Conservation (phyloP, 352 stramenopile species). For the Phytophthora colocasiae region DNA sequence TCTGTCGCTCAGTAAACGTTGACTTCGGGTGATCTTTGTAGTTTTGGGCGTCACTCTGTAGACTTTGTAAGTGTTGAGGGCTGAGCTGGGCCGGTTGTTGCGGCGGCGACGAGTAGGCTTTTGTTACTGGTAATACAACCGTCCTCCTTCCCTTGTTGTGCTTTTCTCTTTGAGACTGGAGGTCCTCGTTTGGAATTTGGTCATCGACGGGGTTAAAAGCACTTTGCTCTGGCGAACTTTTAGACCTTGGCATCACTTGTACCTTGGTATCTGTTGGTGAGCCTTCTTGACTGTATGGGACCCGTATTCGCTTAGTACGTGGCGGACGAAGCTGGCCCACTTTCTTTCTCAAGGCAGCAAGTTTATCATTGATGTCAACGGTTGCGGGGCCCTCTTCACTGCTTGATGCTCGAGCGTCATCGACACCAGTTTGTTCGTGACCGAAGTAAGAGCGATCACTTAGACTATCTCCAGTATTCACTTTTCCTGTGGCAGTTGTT, state of each 20-base stretch:
- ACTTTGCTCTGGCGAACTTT: conserved; percentile 26
- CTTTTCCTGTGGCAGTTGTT: conserved; percentile 10
- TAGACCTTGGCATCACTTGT: conserved; percentile 11
- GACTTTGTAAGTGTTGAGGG: conserved; percentile 52
- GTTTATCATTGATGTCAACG: conserved; percentile 56
- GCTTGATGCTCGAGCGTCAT: conserved; percentile 1
- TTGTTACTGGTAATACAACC: neutral
- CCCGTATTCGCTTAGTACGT: conserved; percentile 47
- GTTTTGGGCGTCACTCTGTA: conserved; percentile 41
- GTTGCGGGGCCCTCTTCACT: conserved; percentile 10
- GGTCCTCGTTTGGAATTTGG: conserved; percentile 8
- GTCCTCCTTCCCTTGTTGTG: conserved; percentile 6
- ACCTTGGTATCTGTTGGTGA: conserved; percentile 1
- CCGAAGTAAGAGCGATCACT: conserved; percentile 60
- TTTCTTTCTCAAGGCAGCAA: conserved; percentile 71
- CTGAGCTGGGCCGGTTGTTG: conserved; percentile 33
- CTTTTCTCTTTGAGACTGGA: conserved; percentile 15
- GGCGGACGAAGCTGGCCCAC: conserved; percentile 51
- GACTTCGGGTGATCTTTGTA: conserved; percentile 45
- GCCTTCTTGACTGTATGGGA: conserved; percentile 18
- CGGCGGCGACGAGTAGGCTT: conserved; percentile 12
- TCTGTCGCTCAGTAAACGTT: conserved; percentile 33
- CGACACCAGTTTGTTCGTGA: neutral
- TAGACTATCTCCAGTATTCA: conserved; percentile 29
- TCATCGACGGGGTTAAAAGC: conserved; percentile 11